Conservation (phyloP, 108 stramenopile genomes). For the Skeletonema costatum region DNA sequence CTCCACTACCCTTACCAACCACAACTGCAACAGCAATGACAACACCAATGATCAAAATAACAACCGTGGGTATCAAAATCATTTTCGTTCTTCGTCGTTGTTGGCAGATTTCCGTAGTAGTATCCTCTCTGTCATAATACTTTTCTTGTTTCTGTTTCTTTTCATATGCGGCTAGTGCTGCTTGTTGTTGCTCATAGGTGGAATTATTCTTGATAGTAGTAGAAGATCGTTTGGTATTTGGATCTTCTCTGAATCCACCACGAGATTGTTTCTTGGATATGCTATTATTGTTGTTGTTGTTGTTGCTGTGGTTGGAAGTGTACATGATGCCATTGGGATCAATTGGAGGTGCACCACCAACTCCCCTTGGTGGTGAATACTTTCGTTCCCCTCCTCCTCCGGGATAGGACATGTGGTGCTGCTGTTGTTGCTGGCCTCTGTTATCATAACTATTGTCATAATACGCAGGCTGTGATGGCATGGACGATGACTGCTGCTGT, state of each 20-base stretch:
- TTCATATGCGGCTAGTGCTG: background rate
- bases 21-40: conserved; percentile 16
- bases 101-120: background rate
- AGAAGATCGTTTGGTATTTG: background rate
- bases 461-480: background rate
- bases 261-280: background rate
- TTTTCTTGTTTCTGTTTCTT: background rate
- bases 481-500: background rate
- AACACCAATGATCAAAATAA: background rate
- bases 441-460: background rate
- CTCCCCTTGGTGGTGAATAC: background rate
- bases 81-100: conserved; percentile 6
- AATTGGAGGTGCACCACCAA: background rate
- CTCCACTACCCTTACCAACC: conserved; percentile 5
- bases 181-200: background rate
- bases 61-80: conserved; percentile 12
- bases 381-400: background rate
- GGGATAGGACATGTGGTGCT: background rate
- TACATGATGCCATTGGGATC: background rate
- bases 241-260: background rate
- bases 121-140: background rate
- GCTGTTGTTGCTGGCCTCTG: background rate
- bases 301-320: background rate
- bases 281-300: background rate
- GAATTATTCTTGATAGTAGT: background rate